Percentiles rank a stretch among this genome's conserved stretches.
These are phyloP conservation scores for Candida montana DNA, from an alignment of 805 yeast genomes.

Conservation along the genomic window DNA sequence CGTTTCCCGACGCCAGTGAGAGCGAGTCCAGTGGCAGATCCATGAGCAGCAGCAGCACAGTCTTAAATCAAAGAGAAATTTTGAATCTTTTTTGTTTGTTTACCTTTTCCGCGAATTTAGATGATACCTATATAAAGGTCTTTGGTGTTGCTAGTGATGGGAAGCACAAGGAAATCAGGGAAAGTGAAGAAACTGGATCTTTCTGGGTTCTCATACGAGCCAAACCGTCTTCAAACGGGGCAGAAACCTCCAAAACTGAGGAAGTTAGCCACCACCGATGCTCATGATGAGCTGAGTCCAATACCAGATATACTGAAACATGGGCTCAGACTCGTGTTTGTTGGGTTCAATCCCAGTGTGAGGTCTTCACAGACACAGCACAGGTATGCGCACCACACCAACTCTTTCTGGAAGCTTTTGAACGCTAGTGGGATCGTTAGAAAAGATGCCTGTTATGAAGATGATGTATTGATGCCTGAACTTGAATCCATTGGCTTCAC, in stretches of 20 bases:
- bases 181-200: neutral
- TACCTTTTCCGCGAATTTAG: too few species aligned
- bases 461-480: constrained; percentile 36
- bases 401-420: constrained; percentile 62
- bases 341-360: constrained; percentile 72
- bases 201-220: neutral
- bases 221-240: too few species aligned
- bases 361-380: constrained; percentile 58
- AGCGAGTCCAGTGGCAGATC: constrained; percentile 1
- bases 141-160: too few species aligned
- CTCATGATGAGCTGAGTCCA: constrained; percentile 8
- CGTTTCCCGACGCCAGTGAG: neutral
- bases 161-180: neutral
- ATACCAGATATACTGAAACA: constrained; percentile 20
- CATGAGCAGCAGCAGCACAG: too few species aligned
- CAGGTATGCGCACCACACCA: constrained; percentile 67
- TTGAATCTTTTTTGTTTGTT: too few species aligned
- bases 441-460: constrained; percentile 6
- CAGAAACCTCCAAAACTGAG: neutral
- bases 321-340: constrained; percentile 42
- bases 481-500: constrained; percentile 59
- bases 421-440: constrained; percentile 44
- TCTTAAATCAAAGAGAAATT: too few species aligned
- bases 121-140: too few species aligned
- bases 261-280: neutral